Percentiles rank a stretch among this genome's conserved stretches.
Conservation (phyloP, 2,329 filamentous ascomycete species). For the Epichloe bromicola region DNA sequence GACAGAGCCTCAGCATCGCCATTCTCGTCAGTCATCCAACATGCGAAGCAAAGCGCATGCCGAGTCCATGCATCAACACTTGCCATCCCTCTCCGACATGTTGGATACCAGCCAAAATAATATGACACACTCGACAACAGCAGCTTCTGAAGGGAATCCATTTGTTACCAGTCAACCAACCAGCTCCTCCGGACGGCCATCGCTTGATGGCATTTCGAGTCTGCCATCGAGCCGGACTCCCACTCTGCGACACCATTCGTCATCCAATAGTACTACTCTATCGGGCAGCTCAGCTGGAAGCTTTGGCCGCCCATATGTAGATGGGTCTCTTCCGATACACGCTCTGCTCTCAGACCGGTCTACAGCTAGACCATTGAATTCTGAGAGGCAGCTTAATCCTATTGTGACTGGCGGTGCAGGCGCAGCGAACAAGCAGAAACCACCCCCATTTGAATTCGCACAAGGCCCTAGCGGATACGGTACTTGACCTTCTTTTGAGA, state of each 20-base stretch:
- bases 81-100: conserved; percentile 36
- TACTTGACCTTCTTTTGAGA: conserved; percentile 14
- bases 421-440: conserved; percentile 14
- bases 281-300: conserved; percentile 26
- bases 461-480: conserved; percentile 21
- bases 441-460: conserved; percentile 11
- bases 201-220: conserved; percentile 16
- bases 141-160: conserved; percentile 3
- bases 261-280: conserved; percentile 29
- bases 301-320: conserved; percentile 30
- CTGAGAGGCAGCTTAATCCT: conserved; percentile 8
- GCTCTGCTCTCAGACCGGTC: conserved; percentile 33
- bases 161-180: not conserved
- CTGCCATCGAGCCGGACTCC: conserved; percentile 20
- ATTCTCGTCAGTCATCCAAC: conserved; percentile 14
- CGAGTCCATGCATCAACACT: conserved; percentile 19
- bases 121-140: conserved; percentile 8
- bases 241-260: conserved; percentile 31
- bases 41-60: conserved; percentile 14
- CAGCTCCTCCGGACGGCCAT: conserved; percentile 8
- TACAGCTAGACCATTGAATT: conserved; percentile 8
- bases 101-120: conserved; percentile 23
- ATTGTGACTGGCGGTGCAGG: conserved; percentile 1
- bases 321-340: conserved; percentile 41
- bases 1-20: conserved; percentile 14